Evolutionary conservation across 495 filamentous ascomycete genomes (phyloP).

Genomic region (Hypoxylon perforatum): DNA sequence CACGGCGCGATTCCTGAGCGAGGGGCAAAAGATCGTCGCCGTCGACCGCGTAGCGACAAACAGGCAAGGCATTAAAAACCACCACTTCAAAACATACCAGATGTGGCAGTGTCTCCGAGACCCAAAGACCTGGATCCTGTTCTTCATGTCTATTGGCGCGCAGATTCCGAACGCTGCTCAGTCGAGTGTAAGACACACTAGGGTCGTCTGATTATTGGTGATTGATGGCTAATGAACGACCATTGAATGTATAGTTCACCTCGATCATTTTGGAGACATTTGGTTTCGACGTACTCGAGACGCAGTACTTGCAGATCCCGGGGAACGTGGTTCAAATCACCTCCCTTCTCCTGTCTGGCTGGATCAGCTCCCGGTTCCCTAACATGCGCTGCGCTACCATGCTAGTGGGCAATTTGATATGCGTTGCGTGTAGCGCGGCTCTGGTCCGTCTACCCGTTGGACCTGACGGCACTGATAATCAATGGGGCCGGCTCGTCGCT

Average conservation of each 20-base stretch:
- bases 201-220: neutral
- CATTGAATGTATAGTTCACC: constrained; percentile 38
- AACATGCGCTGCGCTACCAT: constrained; percentile 54
- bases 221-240: neutral
- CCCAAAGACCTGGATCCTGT: constrained; percentile 65
- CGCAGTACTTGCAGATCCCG: constrained; percentile 65
- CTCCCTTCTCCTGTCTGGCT: constrained; percentile 51
- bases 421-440: constrained; percentile 51
- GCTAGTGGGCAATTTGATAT: constrained; percentile 53
- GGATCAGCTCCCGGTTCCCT: constrained; percentile 52
- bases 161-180: constrained; percentile 60
- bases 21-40: constrained; percentile 61
- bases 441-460: constrained; percentile 45
- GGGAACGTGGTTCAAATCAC: constrained; percentile 53
- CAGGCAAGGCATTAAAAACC: constrained; percentile 71
- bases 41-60: constrained; percentile 65
- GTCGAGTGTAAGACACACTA: constrained; percentile 55
- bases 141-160: constrained; percentile 53
- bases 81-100: constrained; percentile 58
- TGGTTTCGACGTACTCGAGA: constrained; percentile 65
- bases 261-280: constrained; percentile 63
- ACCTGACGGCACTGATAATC: constrained; percentile 53
- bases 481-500: constrained; percentile 65
- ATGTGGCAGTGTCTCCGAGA: constrained; percentile 69
- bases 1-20: constrained; percentile 62